phyloP scores from a whole-genome alignment of 805 yeast species.

The Candida caryicola region DNA sequence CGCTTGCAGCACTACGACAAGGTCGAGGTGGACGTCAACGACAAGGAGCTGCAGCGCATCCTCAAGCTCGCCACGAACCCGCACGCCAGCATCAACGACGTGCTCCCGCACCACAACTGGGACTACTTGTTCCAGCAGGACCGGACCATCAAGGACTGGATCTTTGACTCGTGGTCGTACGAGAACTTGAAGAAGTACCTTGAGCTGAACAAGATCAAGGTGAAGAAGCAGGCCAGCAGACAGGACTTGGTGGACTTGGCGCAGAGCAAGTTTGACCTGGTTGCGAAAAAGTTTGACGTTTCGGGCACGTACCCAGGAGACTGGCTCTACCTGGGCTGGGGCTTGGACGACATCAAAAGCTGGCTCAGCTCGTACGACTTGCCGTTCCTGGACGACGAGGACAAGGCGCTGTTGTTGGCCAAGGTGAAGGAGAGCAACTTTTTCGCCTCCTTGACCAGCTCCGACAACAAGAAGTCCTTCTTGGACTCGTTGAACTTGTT shows the following conservation, averaged over 20 bases:
- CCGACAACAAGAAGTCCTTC: constrained; percentile 35
- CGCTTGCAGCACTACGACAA: constrained; percentile 13
- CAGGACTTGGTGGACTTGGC: constrained; percentile 44
- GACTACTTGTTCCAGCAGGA: constrained; percentile 11
- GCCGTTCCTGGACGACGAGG: constrained; percentile 28
- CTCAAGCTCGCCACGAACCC: constrained; percentile 15
- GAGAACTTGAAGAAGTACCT: constrained; percentile 31
- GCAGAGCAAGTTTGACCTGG: constrained; percentile 37
- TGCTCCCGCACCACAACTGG: constrained; percentile 17
- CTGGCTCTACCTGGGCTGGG: constrained; percentile 56
- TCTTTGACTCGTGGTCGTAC: constrained; percentile 47
- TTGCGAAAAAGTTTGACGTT: constrained; percentile 32
- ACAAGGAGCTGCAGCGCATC: constrained; percentile 13
- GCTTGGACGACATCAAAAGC: constrained; percentile 42
- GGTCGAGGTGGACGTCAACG: constrained; percentile 8
- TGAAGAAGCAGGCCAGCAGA: constrained; percentile 22
- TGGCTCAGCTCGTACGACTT: constrained; percentile 50
- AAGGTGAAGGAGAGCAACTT: constrained; percentile 46
- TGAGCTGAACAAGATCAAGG: constrained; percentile 27
- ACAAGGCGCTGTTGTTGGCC: constrained; percentile 45
- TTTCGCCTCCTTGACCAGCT: constrained; percentile 34
- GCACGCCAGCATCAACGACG: constrained; percentile 11
- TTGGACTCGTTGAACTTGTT: constrained; percentile 40
- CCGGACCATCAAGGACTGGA: constrained; percentile 35
- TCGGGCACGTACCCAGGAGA: constrained; percentile 50